Evolutionary conservation across 2,329 filamentous ascomycete species (phyloP).

Genomic region (Clarireedia hainanense): DNA sequence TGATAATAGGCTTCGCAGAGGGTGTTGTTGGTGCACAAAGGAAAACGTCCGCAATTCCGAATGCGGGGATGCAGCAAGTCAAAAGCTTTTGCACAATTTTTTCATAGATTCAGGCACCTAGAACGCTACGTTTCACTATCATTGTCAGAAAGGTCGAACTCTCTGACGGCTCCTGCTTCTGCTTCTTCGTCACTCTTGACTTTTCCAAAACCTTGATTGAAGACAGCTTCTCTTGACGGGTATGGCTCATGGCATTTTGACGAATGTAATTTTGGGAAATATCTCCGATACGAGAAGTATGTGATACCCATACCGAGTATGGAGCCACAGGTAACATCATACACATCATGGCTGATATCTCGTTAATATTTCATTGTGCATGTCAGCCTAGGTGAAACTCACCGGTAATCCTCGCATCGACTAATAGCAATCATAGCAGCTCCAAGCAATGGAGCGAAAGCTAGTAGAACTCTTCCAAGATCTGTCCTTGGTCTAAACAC

Average conservation of each 20-base stretch:
- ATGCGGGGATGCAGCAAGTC: background rate
- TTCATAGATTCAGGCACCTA: background rate
- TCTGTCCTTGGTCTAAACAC: constrained; percentile 42
- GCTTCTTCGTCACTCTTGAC: constrained; percentile 27
- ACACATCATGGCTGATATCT: constrained; percentile 50
- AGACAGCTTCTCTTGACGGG: constrained; percentile 30
- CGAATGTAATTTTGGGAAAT: constrained; percentile 50
- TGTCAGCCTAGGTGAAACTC: background rate
- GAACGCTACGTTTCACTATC: background rate
- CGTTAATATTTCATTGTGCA: constrained; percentile 3
- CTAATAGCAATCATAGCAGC: constrained; percentile 63
- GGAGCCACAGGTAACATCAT: constrained; percentile 57
- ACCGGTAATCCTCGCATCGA: constrained; percentile 59
- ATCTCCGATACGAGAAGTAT: constrained; percentile 59
- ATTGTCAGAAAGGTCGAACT: constrained; percentile 6
- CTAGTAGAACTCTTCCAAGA: constrained; percentile 48
- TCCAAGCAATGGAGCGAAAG: constrained; percentile 50
- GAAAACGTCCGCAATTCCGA: background rate
- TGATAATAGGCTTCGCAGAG: no score
- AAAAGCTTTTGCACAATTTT: background rate
- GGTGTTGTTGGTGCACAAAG: no score
- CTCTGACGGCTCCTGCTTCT: constrained; percentile 13
- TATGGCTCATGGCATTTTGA: constrained; percentile 50
- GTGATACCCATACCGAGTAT: constrained; percentile 51
- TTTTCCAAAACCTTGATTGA: constrained; percentile 28